Evolutionary conservation across 805 yeast species (phyloP), one percentile per base, ranked within the genome.

Genomic region (Kluyveromyces starmeri): DNA sequence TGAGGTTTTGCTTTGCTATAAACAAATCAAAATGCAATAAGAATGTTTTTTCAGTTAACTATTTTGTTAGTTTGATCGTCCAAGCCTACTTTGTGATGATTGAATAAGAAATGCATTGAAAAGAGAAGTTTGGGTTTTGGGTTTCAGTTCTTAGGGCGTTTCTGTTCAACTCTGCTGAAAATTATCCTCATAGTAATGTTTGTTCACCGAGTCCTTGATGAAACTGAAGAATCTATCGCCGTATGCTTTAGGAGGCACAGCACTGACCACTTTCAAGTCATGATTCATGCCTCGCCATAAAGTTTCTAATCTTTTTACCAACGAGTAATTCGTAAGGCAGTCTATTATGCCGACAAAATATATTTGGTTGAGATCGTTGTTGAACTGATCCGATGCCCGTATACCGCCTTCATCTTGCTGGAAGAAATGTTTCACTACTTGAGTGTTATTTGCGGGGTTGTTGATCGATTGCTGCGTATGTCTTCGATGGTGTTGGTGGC

Each of bases 261-360:
- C 94, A 45, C 95, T 83, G 3, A 94, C 77, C 3, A 78, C 70
- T 28, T 68, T 69, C 36, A 88, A 63, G 25, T 76, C 70, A 50
- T 84, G 83, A 23, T 72, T 71, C 17, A 92, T 47, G 11, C 83
- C 69, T 54, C 95, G 72, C 77, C 86, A 81, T 42, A 83, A 73
- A 0, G 97, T 89, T 53, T 92, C 98, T 29, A 86, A 55, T 43
- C 72, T 70, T 55, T 92, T 92, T 44, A 75, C 62, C 15, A 78
- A 58, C 1, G 83, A 75, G 48, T 84, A 84, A 43, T 75, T 74
- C 0, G 98, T 92, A 45, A 92, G 65, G 59, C 95, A 89, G 53
- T 92, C 98, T 43, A 92, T 92, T 24, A 92, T 79, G 7, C 98
- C 98, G 47, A 92, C 62, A 50, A 88, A 92, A 59, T 92, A 92